Evolutionary conservation across 2,329 filamentous ascomycete species (phyloP), one percentile per base, ranked within the genome.

Genomic region (Pezicula radicicola): DNA sequence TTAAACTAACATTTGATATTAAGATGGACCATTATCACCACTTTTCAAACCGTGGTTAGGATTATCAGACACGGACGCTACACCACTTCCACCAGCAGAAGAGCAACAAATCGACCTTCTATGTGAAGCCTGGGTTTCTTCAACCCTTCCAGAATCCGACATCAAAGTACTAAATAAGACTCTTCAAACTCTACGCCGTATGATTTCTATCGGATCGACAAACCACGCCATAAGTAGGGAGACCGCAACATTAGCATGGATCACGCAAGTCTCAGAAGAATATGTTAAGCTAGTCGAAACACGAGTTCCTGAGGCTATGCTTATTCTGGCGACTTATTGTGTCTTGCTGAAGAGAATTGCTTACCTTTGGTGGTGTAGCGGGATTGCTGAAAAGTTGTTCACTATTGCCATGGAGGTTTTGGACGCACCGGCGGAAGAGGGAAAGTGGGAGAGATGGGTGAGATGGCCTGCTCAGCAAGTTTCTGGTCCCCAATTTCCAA

Each of bases 361-460:
- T 12, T 51, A 63, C 21, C 55, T 66, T 40, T 76, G 72, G 71
- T 76, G 73, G 72, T 68, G 73, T 60, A 61, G 69, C 3, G 70
- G 72, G 12, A 75, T 72, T 66, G 68, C 68, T 4, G 60, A 61
- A 35, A 66, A 67, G 40, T 55, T 75, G n/a, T 56, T 75, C 18
- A 59, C 57, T 39, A 68, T 68, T 33, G 64, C 74, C 37, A 47
- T 63, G n/a, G 54, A 53, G 41, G 58, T 55, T 16, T 33, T 66
- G 25, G 56, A 37, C 9, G 30, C 30, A 3, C 10, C 30, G 62
- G 33, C 7, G 6, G 19, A 45, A 21, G 52, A 10, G 41, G 42
- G 13, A 51, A 51, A 15, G 4, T 65, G 60, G 59, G 62, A 63
- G 28, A 37, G 44, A 35, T 62, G 55, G 57, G 60, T 55, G 35